These are phyloP conservation scores for Sphenostylis stenocarpa DNA, from an alignment of 306 rosid genomes.

Conservation along the genomic window DNA sequence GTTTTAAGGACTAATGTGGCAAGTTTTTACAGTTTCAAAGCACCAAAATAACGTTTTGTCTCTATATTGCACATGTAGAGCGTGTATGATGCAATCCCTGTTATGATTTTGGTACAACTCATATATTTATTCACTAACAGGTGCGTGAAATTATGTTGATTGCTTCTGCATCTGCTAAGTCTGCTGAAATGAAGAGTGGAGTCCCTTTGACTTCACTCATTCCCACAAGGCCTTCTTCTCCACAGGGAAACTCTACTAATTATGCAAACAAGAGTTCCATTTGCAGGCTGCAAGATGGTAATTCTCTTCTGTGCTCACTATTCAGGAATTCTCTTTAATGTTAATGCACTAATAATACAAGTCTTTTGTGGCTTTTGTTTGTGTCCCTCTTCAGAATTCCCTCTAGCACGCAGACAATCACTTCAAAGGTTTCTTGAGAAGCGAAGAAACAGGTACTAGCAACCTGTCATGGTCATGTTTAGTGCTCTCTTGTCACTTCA, in stretches of 20 bases:
- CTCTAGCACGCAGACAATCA: slow-evolving; percentile 75
- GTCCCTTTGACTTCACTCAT: slow-evolving; percentile 45
- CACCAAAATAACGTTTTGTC: no score
- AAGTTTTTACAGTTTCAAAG: no score
- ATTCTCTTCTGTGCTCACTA: slow-evolving; percentile 2
- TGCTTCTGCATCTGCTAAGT: slow-evolving; percentile 56
- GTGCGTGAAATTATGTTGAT: slow-evolving; percentile 56
- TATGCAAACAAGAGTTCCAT: slow-evolving; percentile 52
- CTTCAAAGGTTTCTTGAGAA: slow-evolving; percentile 81
- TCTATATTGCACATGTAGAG: no score
- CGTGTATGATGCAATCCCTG: not conserved
- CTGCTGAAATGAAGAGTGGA: slow-evolving; percentile 50
- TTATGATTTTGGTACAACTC: not conserved
- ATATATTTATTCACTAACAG: slow-evolving; percentile 28
- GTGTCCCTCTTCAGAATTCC: slow-evolving; percentile 56
- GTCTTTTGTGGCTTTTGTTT: slow-evolving; percentile 26
- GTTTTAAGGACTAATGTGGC: no score
- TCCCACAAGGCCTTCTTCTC: slow-evolving; percentile 39
- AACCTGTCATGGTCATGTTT: not conserved
- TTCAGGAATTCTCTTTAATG: not conserved
- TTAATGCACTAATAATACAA: not conserved
- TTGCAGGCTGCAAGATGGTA: slow-evolving; percentile 63
- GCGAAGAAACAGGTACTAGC: slow-evolving; percentile 60
- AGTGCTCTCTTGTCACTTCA: not conserved
- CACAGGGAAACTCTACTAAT: slow-evolving; percentile 44